Percentiles rank a stretch among this genome's conserved stretches.
These are phyloP conservation scores for Novymonas esmeraldas DNA, from an alignment of 208 protist genomes.

Conservation along the genomic window DNA sequence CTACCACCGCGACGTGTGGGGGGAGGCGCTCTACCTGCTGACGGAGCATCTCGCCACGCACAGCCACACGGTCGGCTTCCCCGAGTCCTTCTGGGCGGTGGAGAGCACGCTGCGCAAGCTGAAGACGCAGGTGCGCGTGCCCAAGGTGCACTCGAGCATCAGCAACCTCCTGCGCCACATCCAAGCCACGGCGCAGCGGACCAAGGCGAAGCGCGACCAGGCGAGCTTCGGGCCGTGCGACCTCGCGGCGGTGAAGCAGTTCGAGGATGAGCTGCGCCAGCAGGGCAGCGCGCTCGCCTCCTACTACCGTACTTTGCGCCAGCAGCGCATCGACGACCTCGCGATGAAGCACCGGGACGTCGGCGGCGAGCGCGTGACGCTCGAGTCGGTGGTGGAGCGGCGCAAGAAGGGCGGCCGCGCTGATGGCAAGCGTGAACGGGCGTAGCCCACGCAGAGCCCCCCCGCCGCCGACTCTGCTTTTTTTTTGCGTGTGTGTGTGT, in stretches of 20 bases:
- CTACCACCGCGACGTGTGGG: slow-evolving; percentile 83
- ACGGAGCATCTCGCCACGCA: slow-evolving; percentile 89
- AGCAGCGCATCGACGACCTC: slow-evolving; percentile 82
- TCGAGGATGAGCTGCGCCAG: slow-evolving; percentile 73
- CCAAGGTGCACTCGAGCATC: slow-evolving; percentile 80
- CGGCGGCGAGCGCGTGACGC: slow-evolving; percentile 64
- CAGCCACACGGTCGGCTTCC: slow-evolving; percentile 91
- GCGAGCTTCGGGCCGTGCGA: slow-evolving; percentile 84
- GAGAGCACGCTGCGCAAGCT: slow-evolving; percentile 88
- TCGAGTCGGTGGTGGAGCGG: slow-evolving; percentile 62
- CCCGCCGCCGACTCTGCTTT: background rate
- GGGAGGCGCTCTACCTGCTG: slow-evolving; percentile 84
- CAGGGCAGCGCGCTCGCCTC: slow-evolving; percentile 60
- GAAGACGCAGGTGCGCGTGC: slow-evolving; percentile 79
- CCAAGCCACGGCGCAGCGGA: slow-evolving; percentile 64
- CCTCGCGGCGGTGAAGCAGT: slow-evolving; percentile 72
- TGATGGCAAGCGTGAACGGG: slow-evolving; percentile 30
- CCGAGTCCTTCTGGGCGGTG: slow-evolving; percentile 92
- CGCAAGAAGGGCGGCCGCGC: slow-evolving; percentile 29
- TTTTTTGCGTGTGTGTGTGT: no score
- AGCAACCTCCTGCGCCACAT: slow-evolving; percentile 80
- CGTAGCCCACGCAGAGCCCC: background rate
- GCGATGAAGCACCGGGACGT: slow-evolving; percentile 62
- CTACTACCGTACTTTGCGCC: slow-evolving; percentile 71
- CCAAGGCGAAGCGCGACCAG: slow-evolving; percentile 72